A percentile compares a stretch with the other conserved stretches of the same genome.
Evolutionary conservation across 2,329 filamentous ascomycete genomes (phyloP).

Genomic region (Apiospora pterosperma): DNA sequence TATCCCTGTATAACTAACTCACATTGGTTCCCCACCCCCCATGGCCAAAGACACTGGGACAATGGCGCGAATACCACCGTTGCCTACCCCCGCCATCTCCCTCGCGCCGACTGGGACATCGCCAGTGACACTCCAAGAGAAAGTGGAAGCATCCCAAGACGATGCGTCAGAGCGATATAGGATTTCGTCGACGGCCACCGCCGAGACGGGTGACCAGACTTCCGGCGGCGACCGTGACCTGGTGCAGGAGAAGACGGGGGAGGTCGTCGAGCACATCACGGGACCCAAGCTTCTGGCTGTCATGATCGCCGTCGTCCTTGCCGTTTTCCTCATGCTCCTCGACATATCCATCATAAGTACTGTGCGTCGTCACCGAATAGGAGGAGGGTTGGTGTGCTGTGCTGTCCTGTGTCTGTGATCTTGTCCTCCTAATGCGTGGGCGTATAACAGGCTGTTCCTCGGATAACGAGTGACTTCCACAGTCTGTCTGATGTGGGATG

Average conservation of each 20-base stretch:
- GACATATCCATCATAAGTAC: conserved; percentile 53
- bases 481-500: conserved; percentile 13
- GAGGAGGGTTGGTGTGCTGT: not conserved
- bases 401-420: not conserved
- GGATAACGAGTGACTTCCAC: conserved; percentile 13
- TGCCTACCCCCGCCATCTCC: not conserved
- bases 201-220: not conserved
- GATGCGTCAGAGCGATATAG: not conserved
- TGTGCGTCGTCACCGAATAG: conserved; percentile 22
- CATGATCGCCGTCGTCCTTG: conserved; percentile 34
- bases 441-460: conserved; percentile 9
- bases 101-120: not conserved
- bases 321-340: conserved; percentile 45
- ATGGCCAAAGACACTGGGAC: not conserved
- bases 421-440: not conserved
- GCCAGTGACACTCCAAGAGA: not conserved
- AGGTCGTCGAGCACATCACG: conserved; percentile 19
- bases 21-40: not conserved
- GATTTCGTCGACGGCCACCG: not conserved
- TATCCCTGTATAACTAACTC: not conserved
- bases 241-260: conserved; percentile 12
- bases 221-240: not conserved
- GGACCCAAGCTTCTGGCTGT: conserved; percentile 22
- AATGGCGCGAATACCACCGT: not conserved
- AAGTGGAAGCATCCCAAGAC: not conserved